Evolutionary conservation across 257 asterid species (phyloP).

Genomic region (Jaltomata sinuosa): DNA sequence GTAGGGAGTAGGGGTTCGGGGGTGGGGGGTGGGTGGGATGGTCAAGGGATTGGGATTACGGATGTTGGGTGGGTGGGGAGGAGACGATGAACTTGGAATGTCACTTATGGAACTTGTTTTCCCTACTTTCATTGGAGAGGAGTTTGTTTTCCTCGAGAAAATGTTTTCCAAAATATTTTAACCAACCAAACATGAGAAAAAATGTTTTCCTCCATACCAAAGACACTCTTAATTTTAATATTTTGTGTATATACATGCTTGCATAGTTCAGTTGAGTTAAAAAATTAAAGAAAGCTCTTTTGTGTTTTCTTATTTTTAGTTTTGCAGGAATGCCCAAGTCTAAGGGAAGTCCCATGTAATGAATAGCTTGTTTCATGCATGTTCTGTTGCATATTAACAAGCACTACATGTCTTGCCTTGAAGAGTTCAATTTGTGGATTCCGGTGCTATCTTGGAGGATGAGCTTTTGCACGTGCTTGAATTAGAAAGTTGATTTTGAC

Average conservation of each 20-base stretch:
- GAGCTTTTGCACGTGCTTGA: slow-evolving; percentile 21
- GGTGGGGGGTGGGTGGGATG: too few species aligned
- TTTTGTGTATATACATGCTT: not conserved
- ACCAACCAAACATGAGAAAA: too few species aligned
- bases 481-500: slow-evolving; percentile 30
- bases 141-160: too few species aligned
- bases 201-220: too few species aligned
- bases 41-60: too few species aligned
- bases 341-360: slow-evolving; percentile 34
- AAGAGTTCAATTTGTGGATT: slow-evolving; percentile 28
- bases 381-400: slow-evolving; percentile 30
- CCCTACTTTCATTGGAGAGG: too few species aligned
- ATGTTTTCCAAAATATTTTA: too few species aligned
- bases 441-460: slow-evolving; percentile 29
- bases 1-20: too few species aligned
- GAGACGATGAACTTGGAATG: too few species aligned
- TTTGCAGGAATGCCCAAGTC: not conserved
- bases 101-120: too few species aligned
- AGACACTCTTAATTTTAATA: too few species aligned
- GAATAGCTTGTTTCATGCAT: slow-evolving; percentile 55
- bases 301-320: not conserved
- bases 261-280: not conserved
- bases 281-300: not conserved
- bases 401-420: slow-evolving; percentile 21
- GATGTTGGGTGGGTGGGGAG: too few species aligned